A percentile compares a stretch with the other conserved stretches of the same genome.
phyloP scores from a whole-genome alignment of 768 basidiomycete species.

The Phanerochaete carnosa region DNA sequence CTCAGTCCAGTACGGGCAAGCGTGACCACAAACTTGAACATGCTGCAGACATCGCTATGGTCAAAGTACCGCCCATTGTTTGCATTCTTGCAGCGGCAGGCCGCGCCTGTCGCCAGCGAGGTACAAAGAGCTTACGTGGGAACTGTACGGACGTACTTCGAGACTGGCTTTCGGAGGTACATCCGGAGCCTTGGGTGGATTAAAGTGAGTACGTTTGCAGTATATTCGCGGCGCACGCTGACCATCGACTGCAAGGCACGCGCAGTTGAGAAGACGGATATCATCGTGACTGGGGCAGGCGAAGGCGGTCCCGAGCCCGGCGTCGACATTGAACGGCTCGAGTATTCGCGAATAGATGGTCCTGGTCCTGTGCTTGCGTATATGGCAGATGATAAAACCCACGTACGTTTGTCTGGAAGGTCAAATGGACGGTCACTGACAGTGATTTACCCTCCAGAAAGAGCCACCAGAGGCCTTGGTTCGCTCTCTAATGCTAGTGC shows the following conservation, averaged over 20 bases:
- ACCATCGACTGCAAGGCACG: conserved; percentile 45
- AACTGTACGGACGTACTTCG: conserved; percentile 87
- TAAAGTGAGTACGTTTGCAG: conserved; percentile 44
- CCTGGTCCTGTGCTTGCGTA: conserved; percentile 80
- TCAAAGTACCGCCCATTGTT: conserved; percentile 82
- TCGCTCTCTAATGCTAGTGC: conserved; percentile 82
- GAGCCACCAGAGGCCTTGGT: conserved; percentile 80
- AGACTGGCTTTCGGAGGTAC: conserved; percentile 93
- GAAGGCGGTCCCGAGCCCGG: conserved; percentile 35
- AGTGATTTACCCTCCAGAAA: conserved; percentile 44
- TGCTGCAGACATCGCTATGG: conserved; percentile 84
- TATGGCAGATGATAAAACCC: conserved; percentile 83
- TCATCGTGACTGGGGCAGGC: conserved; percentile 47
- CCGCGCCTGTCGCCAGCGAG: conserved; percentile 78
- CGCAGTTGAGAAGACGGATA: conserved; percentile 64
- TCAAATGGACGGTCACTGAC: neutral
- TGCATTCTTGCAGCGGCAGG: conserved; percentile 81
- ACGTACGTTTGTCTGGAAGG: conserved; percentile 49
- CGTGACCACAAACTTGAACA: conserved; percentile 89
- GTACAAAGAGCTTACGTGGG: conserved; percentile 83
- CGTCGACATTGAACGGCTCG: conserved; percentile 54
- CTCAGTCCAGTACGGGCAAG: conserved; percentile 79
- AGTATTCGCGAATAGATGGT: conserved; percentile 72
- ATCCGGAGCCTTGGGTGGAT: conserved; percentile 76
- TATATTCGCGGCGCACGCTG: neutral